Base-by-base conservation (phyloP, 805 yeast genomes). In the Spathaspora boniae region DNA sequence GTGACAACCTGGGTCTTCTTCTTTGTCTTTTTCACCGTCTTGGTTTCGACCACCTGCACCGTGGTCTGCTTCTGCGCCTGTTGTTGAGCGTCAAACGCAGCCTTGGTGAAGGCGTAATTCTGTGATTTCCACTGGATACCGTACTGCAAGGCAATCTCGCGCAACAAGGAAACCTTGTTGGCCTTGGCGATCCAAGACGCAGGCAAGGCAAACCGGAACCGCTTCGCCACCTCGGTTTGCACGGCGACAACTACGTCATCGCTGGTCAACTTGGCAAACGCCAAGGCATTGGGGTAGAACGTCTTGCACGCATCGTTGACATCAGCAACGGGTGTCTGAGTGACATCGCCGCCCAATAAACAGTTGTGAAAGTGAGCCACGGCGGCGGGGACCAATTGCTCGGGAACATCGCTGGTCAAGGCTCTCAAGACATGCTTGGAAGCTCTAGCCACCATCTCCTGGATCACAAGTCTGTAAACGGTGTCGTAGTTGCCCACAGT, bases 101-200 rank as follows among this genome's bases (percentile, higher is more conserved):
- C 77, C 29, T 54, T 53, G 22, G 76, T 68, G 55, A 77, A 76
- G 9, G 56, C 62, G 51, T 76, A 80, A 8, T 62, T 53, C 42
- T 62, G 71, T 8, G 74, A 67, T 41, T 68, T 62, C 85, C 95
- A 82, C 66, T 93, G 98, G 35, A 91, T 76, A 61, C 98, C 98
- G 47, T 80, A 76, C 60, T 85, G 83, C 36, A 67, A 50, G 8
- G 96, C 79, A 44, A 88, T 69, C 46, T 81, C 84, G 62, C 89
- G 79, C 49, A 86, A 66, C 28, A 83, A 51, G 34, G 74, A 77
- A 15, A 65, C 42, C 3, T 67, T 58, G 19, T 54, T 56, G 24
- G 73, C 41, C 2, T 58, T 48, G 5, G 33, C 9, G 21, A 58
- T 33, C 83, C 86, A 82, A 33, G 66, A 58, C 0, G 50, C 55